Percentiles rank a stretch among this genome's conserved stretches.
These are phyloP conservation scores for Chalciporus sphaerocephalus DNA, from an alignment of 768 basidiomycete species.

Conservation along the genomic window DNA sequence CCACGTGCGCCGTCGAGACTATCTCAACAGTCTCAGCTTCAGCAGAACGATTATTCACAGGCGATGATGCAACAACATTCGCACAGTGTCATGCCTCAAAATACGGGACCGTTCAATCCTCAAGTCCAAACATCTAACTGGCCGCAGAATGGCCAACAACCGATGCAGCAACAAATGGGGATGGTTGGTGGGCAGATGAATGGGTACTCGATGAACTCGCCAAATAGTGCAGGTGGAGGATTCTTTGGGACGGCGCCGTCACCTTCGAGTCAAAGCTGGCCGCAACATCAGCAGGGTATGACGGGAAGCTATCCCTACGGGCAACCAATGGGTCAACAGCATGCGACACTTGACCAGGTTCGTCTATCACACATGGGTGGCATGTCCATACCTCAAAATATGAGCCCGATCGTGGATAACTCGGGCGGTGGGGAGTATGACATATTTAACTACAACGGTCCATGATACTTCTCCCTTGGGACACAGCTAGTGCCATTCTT, in stretches of 20 bases:
- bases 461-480: conserved; percentile 25
- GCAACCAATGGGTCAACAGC: conserved; percentile 23
- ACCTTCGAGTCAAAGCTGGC: conserved; percentile 27
- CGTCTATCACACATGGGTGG: conserved; percentile 47
- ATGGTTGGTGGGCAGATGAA: conserved; percentile 36
- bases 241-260: conserved; percentile 26
- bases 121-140: conserved; percentile 42
- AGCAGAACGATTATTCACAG: conserved; percentile 39
- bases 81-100: conserved; percentile 31
- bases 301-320: conserved; percentile 28
- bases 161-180: conserved; percentile 39
- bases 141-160: conserved; percentile 54
- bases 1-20: conserved; percentile 35
- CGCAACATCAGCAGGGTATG: conserved; percentile 26
- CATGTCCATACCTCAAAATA: conserved; percentile 48
- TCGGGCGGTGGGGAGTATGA: conserved; percentile 48
- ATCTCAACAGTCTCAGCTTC: conserved; percentile 45
- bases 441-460: conserved; percentile 55
- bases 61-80: conserved; percentile 36
- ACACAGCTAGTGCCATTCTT: conserved; percentile 17
- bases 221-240: conserved; percentile 31
- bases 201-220: conserved; percentile 34
- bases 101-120: conserved; percentile 21
- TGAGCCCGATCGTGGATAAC: conserved; percentile 40
- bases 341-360: conserved; percentile 26